A percentile compares a stretch with the other conserved stretches of the same genome.
Conservation (phyloP, 768 basidiomycete genomes). For the Tricholoma sp. region DNA sequence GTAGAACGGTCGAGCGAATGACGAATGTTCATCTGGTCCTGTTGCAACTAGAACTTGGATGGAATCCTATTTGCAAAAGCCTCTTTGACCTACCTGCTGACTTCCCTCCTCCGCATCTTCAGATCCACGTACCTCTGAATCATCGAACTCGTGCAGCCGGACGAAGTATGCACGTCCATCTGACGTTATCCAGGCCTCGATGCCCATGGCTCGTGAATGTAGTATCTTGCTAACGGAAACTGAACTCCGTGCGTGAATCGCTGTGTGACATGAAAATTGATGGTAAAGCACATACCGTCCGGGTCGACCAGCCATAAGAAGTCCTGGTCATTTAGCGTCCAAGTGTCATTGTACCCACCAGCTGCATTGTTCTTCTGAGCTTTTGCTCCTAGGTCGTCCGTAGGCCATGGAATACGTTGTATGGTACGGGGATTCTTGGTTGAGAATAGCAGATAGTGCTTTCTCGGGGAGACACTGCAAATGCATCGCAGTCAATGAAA, state of each 20-base stretch:
- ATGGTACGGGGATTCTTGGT: conserved; percentile 70
- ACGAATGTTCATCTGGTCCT: conserved; percentile 11
- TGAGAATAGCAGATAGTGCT: conserved; percentile 65
- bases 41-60: background rate
- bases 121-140: conserved; percentile 13
- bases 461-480: conserved; percentile 69
- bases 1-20: conserved; percentile 16
- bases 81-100: conserved; percentile 13
- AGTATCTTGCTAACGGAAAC: conserved; percentile 66
- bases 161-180: conserved; percentile 83
- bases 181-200: conserved; percentile 82
- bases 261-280: background rate
- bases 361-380: conserved; percentile 25
- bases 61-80: background rate
- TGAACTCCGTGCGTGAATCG: conserved; percentile 17
- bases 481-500: background rate
- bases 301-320: conserved; percentile 72
- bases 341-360: conserved; percentile 56
- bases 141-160: conserved; percentile 45
- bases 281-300: conserved; percentile 45
- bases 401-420: conserved; percentile 84
- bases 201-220: conserved; percentile 50
- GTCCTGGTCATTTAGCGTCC: conserved; percentile 61
- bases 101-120: conserved; percentile 17
- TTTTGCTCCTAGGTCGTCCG: conserved; percentile 34